Conservation (phyloP, 768 basidiomycete genomes). For the Solioccasus polychromus region DNA sequence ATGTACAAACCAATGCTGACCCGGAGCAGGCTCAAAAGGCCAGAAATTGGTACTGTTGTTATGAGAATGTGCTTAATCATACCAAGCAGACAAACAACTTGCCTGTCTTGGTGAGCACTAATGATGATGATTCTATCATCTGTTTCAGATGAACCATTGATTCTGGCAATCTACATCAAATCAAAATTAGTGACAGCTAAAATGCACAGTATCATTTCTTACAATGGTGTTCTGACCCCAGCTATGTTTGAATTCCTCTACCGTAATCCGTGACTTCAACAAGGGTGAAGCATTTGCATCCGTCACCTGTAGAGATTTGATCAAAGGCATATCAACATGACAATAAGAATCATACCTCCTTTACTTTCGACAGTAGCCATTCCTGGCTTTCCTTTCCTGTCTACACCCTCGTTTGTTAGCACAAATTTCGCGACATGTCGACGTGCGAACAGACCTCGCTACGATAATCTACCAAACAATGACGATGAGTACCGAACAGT, state of each 20-base stretch:
- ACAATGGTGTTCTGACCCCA: conserved; percentile 88
- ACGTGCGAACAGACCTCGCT: conserved; percentile 55
- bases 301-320: conserved; percentile 51
- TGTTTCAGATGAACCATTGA: conserved; percentile 63
- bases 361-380: conserved; percentile 71
- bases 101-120: conserved; percentile 85
- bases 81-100: conserved; percentile 1
- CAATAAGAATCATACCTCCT: conserved; percentile 43
- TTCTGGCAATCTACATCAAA: conserved; percentile 60
- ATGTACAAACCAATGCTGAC: conserved; percentile 33
- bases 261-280: conserved; percentile 54
- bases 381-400: conserved; percentile 73
- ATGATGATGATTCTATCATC: conserved; percentile 68
- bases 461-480: conserved; percentile 55
- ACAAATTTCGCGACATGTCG: conserved; percentile 1
- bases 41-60: conserved; percentile 62
- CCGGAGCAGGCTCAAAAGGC: conserved; percentile 77
- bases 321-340: conserved; percentile 1
- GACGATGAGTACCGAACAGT: conserved; percentile 2
- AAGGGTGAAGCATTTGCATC: conserved; percentile 53
- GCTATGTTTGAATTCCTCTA: conserved; percentile 71
- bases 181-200: conserved; percentile 2
- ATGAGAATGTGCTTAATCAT: not conserved
- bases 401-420: conserved; percentile 35
- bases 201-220: conserved; percentile 21